Evolutionary conservation across 768 basidiomycete species (phyloP), one percentile per base, ranked within the genome.

Genomic region (Mycena pura): DNA sequence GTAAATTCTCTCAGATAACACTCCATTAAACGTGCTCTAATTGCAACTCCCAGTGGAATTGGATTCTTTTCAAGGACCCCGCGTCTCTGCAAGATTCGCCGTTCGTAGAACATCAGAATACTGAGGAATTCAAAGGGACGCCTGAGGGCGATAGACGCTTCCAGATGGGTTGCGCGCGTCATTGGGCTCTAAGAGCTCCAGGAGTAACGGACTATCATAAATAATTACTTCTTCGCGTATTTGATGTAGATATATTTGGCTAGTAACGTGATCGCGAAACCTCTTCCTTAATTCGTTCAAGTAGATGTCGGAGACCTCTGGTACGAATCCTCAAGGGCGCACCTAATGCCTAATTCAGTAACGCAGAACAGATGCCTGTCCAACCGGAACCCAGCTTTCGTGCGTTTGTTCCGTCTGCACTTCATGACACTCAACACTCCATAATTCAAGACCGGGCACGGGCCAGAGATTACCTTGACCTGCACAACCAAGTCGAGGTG

Each of bases 401-500:
- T 80, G 73, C 44, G 79, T 74, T 48, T 36, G 46, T 45, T 25
- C 48, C 45, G 28, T 55, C 34, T 53, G 21, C 28, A 31, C n/a
- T 28, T 54, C 71, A 25, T 40, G 68, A 5, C 6, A 27, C 9
- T 36, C n/a, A n/a, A n/a, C n/a, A n/a, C n/a, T n/a, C n/a, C n/a
- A n/a, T n/a, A 21, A 17, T 19, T 13, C 28, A 31, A 68, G 81
- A 80, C 69, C 75, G 76, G 57, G 73, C 70, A 41, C 72, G 76
- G 63, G 81, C 78, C 2, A 80, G 76, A 54, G 92, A 95, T 64
- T 95, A 91, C 69, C 80, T 93, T 22, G 91, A 94, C 46, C 84
- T 96, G n/a, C 93, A 95, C 75, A 88, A 93, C 63, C 93, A 96
- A 79, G 92, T 96, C 52, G 84, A 94, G 80, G 95, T 93, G 65